Evolutionary conservation across 2,329 filamentous ascomycete species (phyloP), one percentile per base, ranked within the genome.

Genomic region (Verticillium nubilum): DNA sequence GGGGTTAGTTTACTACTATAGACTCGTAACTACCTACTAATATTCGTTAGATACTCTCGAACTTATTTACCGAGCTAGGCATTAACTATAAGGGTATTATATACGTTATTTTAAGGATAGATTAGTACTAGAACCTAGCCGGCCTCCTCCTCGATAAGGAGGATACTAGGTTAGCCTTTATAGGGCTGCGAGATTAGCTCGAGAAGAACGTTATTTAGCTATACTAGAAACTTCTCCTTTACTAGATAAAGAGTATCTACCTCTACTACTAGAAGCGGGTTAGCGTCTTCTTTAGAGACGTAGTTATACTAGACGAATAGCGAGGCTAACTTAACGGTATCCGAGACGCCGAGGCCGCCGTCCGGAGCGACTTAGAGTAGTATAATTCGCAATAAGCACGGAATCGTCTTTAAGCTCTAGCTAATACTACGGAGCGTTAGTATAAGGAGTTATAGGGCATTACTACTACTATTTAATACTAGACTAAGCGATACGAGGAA

Each of bases 161-260:
- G n/a, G n/a, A n/a, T n/a, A n/a, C n/a, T n/a, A n/a, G n/a, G n/a
- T n/a, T n/a, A 12, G 15, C 26, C 1, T 17, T 31, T 4, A 4
- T 25, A 5, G 27, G 57, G 23, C 19, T 70, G 23, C 61, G 60
- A 57, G n/a, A 3, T 35, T 35, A 69, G 47, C 57, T 70, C 23
- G 60, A 72, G 52, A 59, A 64, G 7, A 57, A 54, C 9, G 65
- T 78, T 17, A 19, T 71, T 28, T 47, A 69, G 28, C 71, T 78
- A 26, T 78, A 78, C 62, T 66, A 71, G 58, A 67, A 65, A 57
- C 67, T 79, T 28, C 69, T 78, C n/a, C 35, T 64, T 2, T 78
- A 75, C 62, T 69, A 74, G 63, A 76, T 78, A 58, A 75, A 73
- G 64, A 78, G 73, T 58, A 65, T 75, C 52, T 73, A 66, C 58